These are phyloP conservation scores for Oryza glaberrima DNA, from an alignment of 176 grass and related monocot species.

Conservation along the genomic window DNA sequence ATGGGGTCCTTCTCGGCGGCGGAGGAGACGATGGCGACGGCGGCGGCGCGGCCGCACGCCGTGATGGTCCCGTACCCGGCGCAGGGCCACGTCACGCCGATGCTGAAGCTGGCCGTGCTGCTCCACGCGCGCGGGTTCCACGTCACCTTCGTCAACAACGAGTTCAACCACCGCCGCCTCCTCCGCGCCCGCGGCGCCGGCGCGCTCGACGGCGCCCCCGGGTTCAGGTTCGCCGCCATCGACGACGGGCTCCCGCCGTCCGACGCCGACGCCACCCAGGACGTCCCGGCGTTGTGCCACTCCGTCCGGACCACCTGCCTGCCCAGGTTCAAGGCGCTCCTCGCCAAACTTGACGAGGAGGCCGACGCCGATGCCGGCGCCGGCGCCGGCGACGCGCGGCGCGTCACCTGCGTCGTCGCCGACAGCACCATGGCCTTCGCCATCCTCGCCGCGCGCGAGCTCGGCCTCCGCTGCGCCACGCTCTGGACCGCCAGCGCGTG, in stretches of 20 bases:
- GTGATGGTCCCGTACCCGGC: conserved; percentile 68
- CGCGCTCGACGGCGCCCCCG: conserved; percentile 20
- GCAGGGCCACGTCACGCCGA: conserved; percentile 63
- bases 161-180: conserved; percentile 55
- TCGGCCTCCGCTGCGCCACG: conserved; percentile 45
- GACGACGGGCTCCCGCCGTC: conserved; percentile 47
- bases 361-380: background rate
- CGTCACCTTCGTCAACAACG: conserved; percentile 64
- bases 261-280: conserved; percentile 50
- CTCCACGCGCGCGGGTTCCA: conserved; percentile 56
- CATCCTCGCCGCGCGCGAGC: conserved; percentile 41
- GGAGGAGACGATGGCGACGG: background rate
- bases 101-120: conserved; percentile 70
- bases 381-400: background rate
- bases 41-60: background rate
- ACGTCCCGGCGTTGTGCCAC: conserved; percentile 46
- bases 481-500: conserved; percentile 48
- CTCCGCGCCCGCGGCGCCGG: background rate
- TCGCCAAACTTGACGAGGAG: conserved; percentile 22
- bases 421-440: conserved; percentile 54
- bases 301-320: conserved; percentile 49
- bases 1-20: background rate
- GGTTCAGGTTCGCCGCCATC: conserved; percentile 46
- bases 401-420: conserved; percentile 41
- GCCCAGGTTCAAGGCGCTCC: conserved; percentile 40